phyloP scores from a whole-genome alignment of 805 yeast species.

The Pichia phayaonensis region DNA sequence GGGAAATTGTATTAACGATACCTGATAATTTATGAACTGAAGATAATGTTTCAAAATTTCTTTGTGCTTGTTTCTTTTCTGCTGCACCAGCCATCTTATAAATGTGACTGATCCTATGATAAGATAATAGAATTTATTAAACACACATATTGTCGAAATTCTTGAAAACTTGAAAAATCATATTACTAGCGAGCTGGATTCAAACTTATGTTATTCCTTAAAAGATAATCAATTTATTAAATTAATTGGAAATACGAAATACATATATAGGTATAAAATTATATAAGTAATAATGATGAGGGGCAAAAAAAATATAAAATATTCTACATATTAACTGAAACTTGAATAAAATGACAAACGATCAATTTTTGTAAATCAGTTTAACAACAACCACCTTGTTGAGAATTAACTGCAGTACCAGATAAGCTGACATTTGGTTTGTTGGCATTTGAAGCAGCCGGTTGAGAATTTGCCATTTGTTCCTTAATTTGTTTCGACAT shows the following conservation, averaged over 20 bases:
- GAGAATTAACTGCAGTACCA: conserved; percentile 51
- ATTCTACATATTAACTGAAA: background rate
- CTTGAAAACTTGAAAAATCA: background rate
- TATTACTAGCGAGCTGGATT: background rate
- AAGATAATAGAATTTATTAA: no score
- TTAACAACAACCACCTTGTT: conserved; percentile 44
- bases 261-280: background rate
- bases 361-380: background rate
- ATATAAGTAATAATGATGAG: background rate
- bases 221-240: background rate
- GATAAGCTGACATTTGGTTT: conserved; percentile 65
- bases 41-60: conserved; percentile 24
- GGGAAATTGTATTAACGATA: conserved; percentile 32
- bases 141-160: background rate
- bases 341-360: background rate
- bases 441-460: conserved; percentile 30
- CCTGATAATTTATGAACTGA: conserved; percentile 30
- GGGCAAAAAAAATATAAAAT: background rate
- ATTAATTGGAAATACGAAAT: background rate
- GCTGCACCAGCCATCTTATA: conserved; percentile 31
- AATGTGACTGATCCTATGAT: background rate
- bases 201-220: background rate
- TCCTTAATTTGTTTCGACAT: conserved; percentile 99
- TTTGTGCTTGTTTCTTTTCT: conserved; percentile 30
- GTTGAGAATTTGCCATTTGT: conserved; percentile 69